phyloP scores from a whole-genome alignment of 164 flowering plant species.

The Platanus orientalis region DNA sequence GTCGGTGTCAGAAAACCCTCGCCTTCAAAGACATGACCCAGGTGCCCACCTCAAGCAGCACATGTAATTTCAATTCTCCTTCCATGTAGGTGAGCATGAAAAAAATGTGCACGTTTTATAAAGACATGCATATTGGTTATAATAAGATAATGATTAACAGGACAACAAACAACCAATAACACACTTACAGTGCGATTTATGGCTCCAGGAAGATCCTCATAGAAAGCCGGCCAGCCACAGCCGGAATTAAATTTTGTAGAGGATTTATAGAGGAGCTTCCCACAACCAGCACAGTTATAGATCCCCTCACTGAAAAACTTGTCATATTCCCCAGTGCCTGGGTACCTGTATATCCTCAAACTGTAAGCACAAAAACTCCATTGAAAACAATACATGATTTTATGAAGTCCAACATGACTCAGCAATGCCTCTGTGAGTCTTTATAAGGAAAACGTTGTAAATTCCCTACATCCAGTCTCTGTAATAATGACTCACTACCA shows the following conservation, averaged over 20 bases:
- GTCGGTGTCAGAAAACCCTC: constrained; percentile 62
- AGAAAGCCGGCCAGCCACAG: constrained; percentile 93
- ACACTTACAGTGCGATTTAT: constrained; percentile 54
- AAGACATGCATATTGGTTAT: too few species aligned
- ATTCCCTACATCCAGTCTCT: too few species aligned
- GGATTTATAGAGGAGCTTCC: constrained; percentile 62
- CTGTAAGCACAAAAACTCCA: not conserved
- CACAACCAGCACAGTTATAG: constrained; percentile 73
- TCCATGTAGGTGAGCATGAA: constrained; percentile 76
- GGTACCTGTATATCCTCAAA: too few species aligned
- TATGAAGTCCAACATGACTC: not conserved
- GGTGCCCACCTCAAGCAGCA: constrained; percentile 76
- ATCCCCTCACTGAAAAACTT: constrained; percentile 63
- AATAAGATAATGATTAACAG: too few species aligned
- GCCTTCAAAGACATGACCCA: constrained; percentile 82
- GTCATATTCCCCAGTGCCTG: too few species aligned
- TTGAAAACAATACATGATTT: not conserved
- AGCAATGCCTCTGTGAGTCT: too few species aligned
- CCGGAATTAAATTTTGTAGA: constrained; percentile 74
- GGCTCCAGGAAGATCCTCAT: constrained; percentile 82
- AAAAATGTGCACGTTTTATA: constrained; percentile 9
- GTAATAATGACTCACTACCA: too few species aligned
- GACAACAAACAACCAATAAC: not conserved
- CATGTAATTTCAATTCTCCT: constrained; percentile 69
- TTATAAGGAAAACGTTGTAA: too few species aligned